Evolutionary conservation across 169 alveolate species (phyloP).

Genomic region (Eimeria falciformis): DNA sequence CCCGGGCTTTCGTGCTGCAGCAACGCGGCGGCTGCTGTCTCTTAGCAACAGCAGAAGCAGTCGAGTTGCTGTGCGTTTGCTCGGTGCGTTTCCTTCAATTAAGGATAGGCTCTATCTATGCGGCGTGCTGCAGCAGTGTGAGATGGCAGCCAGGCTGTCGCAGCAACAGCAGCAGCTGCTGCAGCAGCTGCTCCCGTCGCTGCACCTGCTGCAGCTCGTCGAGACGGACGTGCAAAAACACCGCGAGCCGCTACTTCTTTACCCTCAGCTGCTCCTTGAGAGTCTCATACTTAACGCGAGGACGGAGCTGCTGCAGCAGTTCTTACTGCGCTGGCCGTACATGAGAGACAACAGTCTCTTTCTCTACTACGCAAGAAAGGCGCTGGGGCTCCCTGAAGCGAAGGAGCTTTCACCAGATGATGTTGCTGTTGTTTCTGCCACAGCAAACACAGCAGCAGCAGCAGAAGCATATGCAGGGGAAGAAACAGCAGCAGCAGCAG

Average conservation of each 20-base stretch:
- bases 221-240: constrained; percentile 77
- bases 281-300: constrained; percentile 64
- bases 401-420: neutral
- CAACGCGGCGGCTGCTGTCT: constrained; percentile 43
- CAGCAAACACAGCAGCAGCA: constrained; percentile 11
- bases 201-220: constrained; percentile 79
- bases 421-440: neutral
- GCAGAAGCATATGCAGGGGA: neutral
- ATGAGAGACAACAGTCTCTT: constrained; percentile 77
- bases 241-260: constrained; percentile 74
- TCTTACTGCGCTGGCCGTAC: constrained; percentile 77
- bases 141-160: neutral
- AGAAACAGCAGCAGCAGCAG: neutral
- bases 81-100: neutral
- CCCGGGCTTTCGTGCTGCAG: constrained; percentile 38
- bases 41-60: constrained; percentile 61
- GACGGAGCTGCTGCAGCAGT: constrained; percentile 73
- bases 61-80: constrained; percentile 47
- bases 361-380: constrained; percentile 78
- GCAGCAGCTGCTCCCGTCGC: constrained; percentile 76
- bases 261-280: constrained; percentile 51
- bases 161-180: constrained; percentile 57
- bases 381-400: constrained; percentile 59
- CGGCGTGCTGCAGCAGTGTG: constrained; percentile 18
- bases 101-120: constrained; percentile 65